phyloP scores from a whole-genome alignment of 108 stramenopile genomes.

The Skeletonema costatum region DNA sequence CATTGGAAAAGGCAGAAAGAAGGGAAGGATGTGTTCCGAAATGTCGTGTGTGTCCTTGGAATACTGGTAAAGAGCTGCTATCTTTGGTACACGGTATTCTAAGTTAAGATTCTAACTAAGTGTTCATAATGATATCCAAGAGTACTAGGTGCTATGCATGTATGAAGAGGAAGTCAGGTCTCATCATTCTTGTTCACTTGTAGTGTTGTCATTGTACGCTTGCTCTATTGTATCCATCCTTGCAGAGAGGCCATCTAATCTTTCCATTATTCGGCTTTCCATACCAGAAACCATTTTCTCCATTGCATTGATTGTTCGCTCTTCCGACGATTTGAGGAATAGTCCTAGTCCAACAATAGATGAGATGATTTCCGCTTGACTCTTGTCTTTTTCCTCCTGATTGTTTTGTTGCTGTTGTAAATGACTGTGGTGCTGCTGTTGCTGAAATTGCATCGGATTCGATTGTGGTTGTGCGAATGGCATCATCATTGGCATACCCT shows the following conservation, averaged over 20 bases:
- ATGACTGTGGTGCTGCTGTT: neutral
- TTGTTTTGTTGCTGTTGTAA: neutral
- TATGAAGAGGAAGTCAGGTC: too few species aligned
- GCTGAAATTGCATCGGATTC: neutral
- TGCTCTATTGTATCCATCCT: conserved; percentile 35
- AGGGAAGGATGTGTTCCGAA: conserved; percentile 19
- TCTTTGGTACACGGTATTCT: conserved; percentile 19
- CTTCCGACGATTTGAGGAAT: conserved; percentile 43
- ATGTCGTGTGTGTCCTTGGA: conserved; percentile 31
- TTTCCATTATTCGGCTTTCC: conserved; percentile 28
- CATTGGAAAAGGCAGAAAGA: conserved; percentile 26
- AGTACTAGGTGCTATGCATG: too few species aligned
- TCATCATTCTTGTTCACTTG: too few species aligned
- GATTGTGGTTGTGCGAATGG: neutral
- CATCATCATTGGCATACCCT: conserved; percentile 3
- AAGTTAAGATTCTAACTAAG: neutral
- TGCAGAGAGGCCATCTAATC: conserved; percentile 16
- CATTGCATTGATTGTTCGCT: conserved; percentile 19
- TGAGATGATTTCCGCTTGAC: conserved; percentile 38
- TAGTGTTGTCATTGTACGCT: neutral
- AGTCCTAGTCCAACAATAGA: conserved; percentile 43
- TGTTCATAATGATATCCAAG: neutral
- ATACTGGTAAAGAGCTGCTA: conserved; percentile 26
- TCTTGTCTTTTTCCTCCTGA: conserved; percentile 17
- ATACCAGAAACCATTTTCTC: conserved; percentile 22